These are phyloP conservation scores for Botrytis paeoniae DNA, from an alignment of 2,329 filamentous ascomycete species.

Conservation along the genomic window DNA sequence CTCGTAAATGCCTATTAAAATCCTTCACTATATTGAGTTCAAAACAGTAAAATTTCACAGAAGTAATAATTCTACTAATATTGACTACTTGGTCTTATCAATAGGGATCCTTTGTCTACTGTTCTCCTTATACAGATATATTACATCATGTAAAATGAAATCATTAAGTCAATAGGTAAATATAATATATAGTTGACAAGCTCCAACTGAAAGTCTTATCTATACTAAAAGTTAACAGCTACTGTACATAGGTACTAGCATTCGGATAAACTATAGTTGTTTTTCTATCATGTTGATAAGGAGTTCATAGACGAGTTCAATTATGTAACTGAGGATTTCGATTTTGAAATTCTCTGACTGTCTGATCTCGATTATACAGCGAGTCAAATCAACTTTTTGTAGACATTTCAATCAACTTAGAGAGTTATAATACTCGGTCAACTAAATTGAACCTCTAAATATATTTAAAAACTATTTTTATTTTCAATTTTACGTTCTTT, in stretches of 20 bases:
- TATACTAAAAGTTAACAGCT: not conserved
- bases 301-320: not conserved
- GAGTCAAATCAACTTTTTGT: not conserved
- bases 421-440: not conserved
- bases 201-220: not conserved
- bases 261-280: not conserved
- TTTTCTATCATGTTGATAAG: not conserved
- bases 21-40: not conserved
- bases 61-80: not conserved
- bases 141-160: not conserved
- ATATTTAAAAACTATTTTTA: not conserved
- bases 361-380: not conserved
- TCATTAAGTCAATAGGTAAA: not conserved
- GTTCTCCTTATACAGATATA: not conserved
- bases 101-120: not conserved
- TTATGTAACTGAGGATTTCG: not conserved
- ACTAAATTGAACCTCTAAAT: not conserved
- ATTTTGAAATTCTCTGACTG: not conserved
- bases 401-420: not conserved
- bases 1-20: rapidly evolving
- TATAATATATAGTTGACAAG: not conserved
- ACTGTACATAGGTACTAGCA: not conserved
- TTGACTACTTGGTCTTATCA: not conserved
- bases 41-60: not conserved
- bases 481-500: not conserved